A percentile compares a stretch with the other conserved stretches of the same genome.
phyloP scores from a whole-genome alignment of 1,284 basidiomycete species.

The Ceratobasidium theobromae region DNA sequence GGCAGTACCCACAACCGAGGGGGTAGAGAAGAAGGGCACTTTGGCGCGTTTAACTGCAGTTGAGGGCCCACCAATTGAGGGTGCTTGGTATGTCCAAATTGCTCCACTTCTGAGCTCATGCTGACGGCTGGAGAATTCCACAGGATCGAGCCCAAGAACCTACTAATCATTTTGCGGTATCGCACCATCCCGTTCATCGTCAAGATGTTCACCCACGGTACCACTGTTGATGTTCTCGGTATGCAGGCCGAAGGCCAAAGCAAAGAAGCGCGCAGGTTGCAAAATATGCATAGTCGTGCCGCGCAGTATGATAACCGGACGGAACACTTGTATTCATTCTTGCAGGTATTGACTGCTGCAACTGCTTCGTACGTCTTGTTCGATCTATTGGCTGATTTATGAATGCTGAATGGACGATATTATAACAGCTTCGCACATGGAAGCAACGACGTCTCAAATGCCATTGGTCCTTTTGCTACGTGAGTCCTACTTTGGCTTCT shows the following conservation, averaged over 20 bases:
- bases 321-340: constrained; percentile 52
- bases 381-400: constrained; percentile 36
- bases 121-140: not conserved
- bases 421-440: constrained; percentile 34
- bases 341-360: constrained; percentile 53
- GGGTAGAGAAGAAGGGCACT: not conserved
- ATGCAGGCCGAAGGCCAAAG: constrained; percentile 43
- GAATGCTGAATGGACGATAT: not conserved
- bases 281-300: constrained; percentile 45
- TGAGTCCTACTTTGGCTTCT: not conserved
- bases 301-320: constrained; percentile 50
- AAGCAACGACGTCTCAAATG: constrained; percentile 46
- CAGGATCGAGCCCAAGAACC: constrained; percentile 45
- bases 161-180: constrained; percentile 46
- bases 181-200: constrained; percentile 39
- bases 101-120: not conserved
- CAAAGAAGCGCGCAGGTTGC: constrained; percentile 44
- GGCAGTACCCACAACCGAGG: not conserved
- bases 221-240: constrained; percentile 44
- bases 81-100: constrained; percentile 33
- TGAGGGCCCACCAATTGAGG: constrained; percentile 37
- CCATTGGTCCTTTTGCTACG: constrained; percentile 48
- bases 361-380: constrained; percentile 50
- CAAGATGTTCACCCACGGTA: constrained; percentile 35
- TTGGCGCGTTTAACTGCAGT: not conserved